Base-by-base conservation (phyloP, 2,329 filamentous ascomycete species). In the Lachnellula arida region DNA sequence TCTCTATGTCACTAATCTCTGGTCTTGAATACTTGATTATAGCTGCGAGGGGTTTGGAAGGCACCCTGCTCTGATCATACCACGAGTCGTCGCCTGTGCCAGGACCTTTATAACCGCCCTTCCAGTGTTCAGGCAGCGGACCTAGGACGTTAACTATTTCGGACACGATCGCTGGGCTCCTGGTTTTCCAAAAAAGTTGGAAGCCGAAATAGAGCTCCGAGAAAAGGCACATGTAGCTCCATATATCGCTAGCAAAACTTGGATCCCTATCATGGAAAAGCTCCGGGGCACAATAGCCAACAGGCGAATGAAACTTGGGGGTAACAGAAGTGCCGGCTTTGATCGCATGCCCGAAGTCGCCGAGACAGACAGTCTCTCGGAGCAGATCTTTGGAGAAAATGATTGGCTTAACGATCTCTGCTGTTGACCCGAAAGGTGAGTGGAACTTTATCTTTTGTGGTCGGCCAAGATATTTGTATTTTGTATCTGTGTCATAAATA, bases 191-290 rank as follows among this genome's bases (percentile, higher is more conserved):
- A 37, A 61, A 53, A 34, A 43, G 6, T 4, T 34, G 19, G 32
- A 32, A 23, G 35, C 57, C 59, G n/a, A 61, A 40, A 55, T 58
- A 61, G 4, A 61, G 50, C n/a, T 22, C 34, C 37, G 46, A 25
- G 25, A 60, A 60, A 44, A 61, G 19, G 49, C 57, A 60, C 55
- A 58, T 60, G 47, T 54, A 61, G 46, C 59, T 58, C 22, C 22
- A 23, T 23, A 23, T 23, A 23, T 23, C 22, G 22, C 22, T 23
- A 23, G 22, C 3, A 23, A 23, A 23, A 23, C 22, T 5, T 23
- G 22, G 22, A 4, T 23, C 22, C 22, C 3, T 23, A 4, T 23
- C 22, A 23, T 23, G 22, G 22, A 23, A 23, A 23, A 23, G 22
- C 22, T 23, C 22, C 3, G 22, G 22, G 22, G 22, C 22, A 23